Evolutionary conservation across 441 rosid genomes (phyloP).

Genomic region (Arabidopsis lyrata): DNA sequence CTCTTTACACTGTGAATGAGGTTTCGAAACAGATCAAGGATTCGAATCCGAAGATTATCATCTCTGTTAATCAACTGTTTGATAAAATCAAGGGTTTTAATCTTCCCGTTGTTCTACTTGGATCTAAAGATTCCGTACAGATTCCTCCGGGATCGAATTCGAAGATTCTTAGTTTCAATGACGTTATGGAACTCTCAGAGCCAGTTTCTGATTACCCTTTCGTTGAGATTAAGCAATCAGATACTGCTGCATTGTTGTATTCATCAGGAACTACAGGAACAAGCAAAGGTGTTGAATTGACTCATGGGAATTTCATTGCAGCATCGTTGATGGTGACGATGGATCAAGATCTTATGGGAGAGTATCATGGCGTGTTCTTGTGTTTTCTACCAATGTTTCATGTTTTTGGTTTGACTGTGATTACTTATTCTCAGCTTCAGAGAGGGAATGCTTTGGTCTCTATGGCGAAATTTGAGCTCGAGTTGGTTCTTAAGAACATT

Average conservation of each 20-base stretch:
- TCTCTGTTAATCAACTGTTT: constrained; percentile 66
- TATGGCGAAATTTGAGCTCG: constrained; percentile 72
- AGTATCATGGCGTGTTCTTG: constrained; percentile 55
- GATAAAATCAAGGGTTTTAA: constrained; percentile 62
- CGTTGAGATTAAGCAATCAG: constrained; percentile 59
- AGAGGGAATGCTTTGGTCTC: constrained; percentile 67
- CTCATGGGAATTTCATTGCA: constrained; percentile 83
- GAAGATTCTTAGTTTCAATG: constrained; percentile 50
- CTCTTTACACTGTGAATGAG: constrained; percentile 68
- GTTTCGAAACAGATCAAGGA: constrained; percentile 72
- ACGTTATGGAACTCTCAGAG: constrained; percentile 58
- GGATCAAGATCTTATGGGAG: constrained; percentile 73
- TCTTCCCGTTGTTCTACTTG: constrained; percentile 65
- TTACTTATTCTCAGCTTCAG: constrained; percentile 63
- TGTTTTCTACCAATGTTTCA: constrained; percentile 90
- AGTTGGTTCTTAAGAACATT: constrained; percentile 52
- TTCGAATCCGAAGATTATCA: constrained; percentile 68
- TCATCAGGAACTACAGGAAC: constrained; percentile 90
- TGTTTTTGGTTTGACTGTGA: constrained; percentile 69
- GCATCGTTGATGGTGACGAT: constrained; percentile 59
- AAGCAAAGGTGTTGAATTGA: constrained; percentile 87
- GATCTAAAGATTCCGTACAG: constrained; percentile 41
- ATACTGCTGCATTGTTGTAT: constrained; percentile 70
- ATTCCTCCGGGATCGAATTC: constrained; percentile 37
- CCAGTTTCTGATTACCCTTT: constrained; percentile 55